Evolutionary conservation across 2,329 filamentous ascomycete species (phyloP), one percentile per base, ranked within the genome.

Genomic region (Sclerotinia sclerotiorum): DNA sequence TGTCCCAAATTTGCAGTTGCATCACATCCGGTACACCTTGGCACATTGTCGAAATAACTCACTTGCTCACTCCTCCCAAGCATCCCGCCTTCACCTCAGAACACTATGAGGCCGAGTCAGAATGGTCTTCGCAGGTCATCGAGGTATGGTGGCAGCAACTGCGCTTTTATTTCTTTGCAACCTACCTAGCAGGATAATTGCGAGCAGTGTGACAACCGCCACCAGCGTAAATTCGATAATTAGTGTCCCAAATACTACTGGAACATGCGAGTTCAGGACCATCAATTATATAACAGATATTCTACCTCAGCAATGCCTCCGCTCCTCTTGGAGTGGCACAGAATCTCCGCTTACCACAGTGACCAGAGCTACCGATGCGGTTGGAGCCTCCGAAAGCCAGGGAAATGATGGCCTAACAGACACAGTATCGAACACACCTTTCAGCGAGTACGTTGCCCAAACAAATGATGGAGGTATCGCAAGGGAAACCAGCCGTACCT

Each of bases 211-310:
- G 17, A 39, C 74, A 11, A 68, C 69, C 10, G 67, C 57, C 42
- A 44, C 71, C 1, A 65, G 52, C 21, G 54, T 61, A 49, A 54
- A 67, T 27, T 51, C 72, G 11, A 13, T 27, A 27, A 27, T 62
- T 6, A 58, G 55, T 29, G 39, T 58, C 29, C 39, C 69, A 57
- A 75, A 71, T 56, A 46, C 44, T 15, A 69, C 70, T 29, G 72
- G 69, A 21, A 77, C 75, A 3, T 78, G 77, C 72, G 76, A 78
- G 68, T 73, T 73, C 63, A 71, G 76, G 65, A 77, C 76, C 1
- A 77, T 78, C n/a, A 78, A 78, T 60, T 77, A 78, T 64, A 78
- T 78, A 57, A 78, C 77, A 58, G 75, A 77, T 65, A 69, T 70
- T n/a, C 70, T 78, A 19, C 77, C 77, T 13, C 76, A 78, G 69